Percentiles rank a stretch among this genome's conserved stretches.
phyloP scores from a whole-genome alignment of 306 rosid genomes.

The Vigna hirtella region DNA sequence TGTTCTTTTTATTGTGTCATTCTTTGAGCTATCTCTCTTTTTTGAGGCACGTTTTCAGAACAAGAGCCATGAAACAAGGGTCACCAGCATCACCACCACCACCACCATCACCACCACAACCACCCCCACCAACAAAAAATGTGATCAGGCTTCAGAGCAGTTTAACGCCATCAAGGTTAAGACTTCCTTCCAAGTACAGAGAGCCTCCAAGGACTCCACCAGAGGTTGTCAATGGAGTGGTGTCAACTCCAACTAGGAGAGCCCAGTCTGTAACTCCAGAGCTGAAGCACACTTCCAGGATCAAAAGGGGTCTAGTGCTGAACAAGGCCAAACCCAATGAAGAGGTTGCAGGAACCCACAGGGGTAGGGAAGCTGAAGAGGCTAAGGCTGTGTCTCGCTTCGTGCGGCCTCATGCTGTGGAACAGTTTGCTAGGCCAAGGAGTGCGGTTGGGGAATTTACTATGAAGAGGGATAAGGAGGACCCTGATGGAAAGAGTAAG shows the following conservation, averaged over 20 bases:
- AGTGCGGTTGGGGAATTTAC: slow-evolving; percentile 46
- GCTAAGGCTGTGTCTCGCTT: slow-evolving; percentile 36
- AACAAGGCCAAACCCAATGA: slow-evolving; percentile 66
- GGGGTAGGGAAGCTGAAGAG: slow-evolving; percentile 57
- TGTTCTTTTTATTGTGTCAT: slow-evolving; percentile 13
- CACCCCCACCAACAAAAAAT: slow-evolving; percentile 37
- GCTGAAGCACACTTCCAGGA: slow-evolving; percentile 53
- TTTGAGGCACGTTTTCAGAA: slow-evolving; percentile 29
- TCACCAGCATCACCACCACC: not conserved
- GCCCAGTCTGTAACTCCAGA: slow-evolving; percentile 60
- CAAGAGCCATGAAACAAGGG: slow-evolving; percentile 53
- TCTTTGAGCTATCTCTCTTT: slow-evolving; percentile 12
- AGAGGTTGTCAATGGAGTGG: slow-evolving; percentile 37
- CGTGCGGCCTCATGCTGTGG: slow-evolving; percentile 17
- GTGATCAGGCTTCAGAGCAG: slow-evolving; percentile 38
- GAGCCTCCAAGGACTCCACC: slow-evolving; percentile 59
- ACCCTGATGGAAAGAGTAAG: slow-evolving; percentile 53
- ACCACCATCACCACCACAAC: not conserved
- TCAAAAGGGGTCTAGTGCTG: slow-evolving; percentile 52
- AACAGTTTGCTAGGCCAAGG: slow-evolving; percentile 50
- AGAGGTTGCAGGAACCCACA: slow-evolving; percentile 50
- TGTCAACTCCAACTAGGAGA: slow-evolving; percentile 39
- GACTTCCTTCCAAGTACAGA: slow-evolving; percentile 57
- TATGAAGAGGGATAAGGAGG: slow-evolving; percentile 52
- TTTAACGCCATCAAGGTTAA: slow-evolving; percentile 47